Conservation (phyloP, 2,329 filamentous ascomycete genomes). For the Coniochaeta hoffmannii region DNA sequence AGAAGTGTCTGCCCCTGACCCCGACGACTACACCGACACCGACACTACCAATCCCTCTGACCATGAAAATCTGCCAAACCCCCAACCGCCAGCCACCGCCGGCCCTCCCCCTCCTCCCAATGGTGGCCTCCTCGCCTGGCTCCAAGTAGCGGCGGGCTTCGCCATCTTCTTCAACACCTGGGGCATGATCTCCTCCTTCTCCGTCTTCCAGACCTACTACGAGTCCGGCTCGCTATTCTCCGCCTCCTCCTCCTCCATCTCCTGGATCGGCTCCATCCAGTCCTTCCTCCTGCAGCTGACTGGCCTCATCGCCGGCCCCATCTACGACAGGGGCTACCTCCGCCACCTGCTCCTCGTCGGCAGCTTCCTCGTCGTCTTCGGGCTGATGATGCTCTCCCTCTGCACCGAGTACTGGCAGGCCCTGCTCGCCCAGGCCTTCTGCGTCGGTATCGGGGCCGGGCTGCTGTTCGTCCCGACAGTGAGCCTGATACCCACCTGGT, state of each 20-base stretch:
- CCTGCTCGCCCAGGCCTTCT: slow-evolving; percentile 35
- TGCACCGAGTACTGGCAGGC: slow-evolving; percentile 33
- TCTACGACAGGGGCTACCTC: slow-evolving; percentile 37
- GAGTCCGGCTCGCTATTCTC: slow-evolving; percentile 26
- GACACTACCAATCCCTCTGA: background rate
- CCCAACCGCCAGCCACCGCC: background rate
- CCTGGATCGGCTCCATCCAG: slow-evolving; percentile 39
- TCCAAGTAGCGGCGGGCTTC: slow-evolving; percentile 43
- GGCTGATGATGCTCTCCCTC: slow-evolving; percentile 25
- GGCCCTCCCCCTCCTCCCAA: slow-evolving; percentile 21
- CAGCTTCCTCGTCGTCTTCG: slow-evolving; percentile 30
- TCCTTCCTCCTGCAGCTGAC: slow-evolving; percentile 32
- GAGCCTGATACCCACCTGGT: slow-evolving; percentile 25
- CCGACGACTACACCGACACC: background rate
- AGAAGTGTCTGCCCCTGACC: background rate
- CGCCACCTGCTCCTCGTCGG: slow-evolving; percentile 29
- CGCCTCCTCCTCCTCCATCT: slow-evolving; percentile 23
- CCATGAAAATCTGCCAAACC: slow-evolving; percentile 2
- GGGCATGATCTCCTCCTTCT: slow-evolving; percentile 36
- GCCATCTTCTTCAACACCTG: slow-evolving; percentile 51
- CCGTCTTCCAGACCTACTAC: slow-evolving; percentile 51
- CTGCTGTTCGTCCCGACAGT: slow-evolving; percentile 29
- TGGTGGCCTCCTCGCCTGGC: slow-evolving; percentile 47
- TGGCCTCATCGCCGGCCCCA: slow-evolving; percentile 30
- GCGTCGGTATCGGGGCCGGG: slow-evolving; percentile 36